Evolutionary conservation across 495 filamentous ascomycete species (phyloP), one percentile per base, ranked within the genome.

Genomic region (Daldinia childiae): DNA sequence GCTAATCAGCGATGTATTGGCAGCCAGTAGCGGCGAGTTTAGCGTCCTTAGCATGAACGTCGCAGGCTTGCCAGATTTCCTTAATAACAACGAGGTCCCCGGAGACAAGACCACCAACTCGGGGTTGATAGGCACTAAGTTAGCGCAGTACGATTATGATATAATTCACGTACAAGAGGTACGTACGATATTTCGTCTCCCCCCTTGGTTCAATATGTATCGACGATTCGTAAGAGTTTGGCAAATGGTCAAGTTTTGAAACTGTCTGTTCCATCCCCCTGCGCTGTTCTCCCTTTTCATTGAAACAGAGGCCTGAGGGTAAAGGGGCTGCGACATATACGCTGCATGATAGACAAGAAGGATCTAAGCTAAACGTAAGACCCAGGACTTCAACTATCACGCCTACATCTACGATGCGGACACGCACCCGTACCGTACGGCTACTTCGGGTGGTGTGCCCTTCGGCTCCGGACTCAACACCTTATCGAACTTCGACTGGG

Each of bases 381-480:
- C 32, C 43, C 55, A 79, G 83, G 87, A 90, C 74, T 90, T 90
- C 81, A 88, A 88, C 79, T 90, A 88, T 75, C 88, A 90, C 71
- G 85, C 85, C 6, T 75, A 82, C 59, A 80, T 90, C 62, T 90
- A 89, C 74, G 76, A 71, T 0, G 83, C 83, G 24, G 84, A 89
- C 72, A 78, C 72, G 43, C 88, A 90, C 73, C 80, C 83, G 15
- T 86, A 87, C 74, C 81, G 88, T 41, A 90, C 88, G 4, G 74
- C 87, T 0, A 90, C 87, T 3, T 87, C 85, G 3, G 89, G 89
- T 19, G 87, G 85, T 26, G 88, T 88, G 3, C 84, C 80, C 3
- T 82, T 90, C 68, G 88, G 89, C 43, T 83, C 80, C 48, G 88
- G 89, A 1, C 77, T 91, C 55, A 91, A 90, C 75, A 88, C 86